Evolutionary conservation across 2,329 filamentous ascomycete genomes (phyloP), one percentile per base, ranked within the genome.

Genomic region (Endothia cerciana): DNA sequence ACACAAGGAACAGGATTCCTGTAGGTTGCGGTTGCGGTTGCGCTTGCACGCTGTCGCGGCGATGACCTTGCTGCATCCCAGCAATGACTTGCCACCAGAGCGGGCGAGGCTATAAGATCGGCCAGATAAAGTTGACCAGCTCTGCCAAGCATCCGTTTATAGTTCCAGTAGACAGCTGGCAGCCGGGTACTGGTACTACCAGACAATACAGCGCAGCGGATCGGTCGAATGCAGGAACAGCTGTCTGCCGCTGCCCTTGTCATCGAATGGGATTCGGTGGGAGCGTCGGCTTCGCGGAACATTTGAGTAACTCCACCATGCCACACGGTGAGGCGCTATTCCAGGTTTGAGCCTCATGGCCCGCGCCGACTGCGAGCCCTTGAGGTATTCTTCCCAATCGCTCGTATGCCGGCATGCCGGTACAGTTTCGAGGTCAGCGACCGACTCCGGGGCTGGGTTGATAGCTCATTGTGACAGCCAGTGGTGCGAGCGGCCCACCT

Each of bases 181-280:
- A 19, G 17, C 28, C 36, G 30, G 51, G 17, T 33, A 13, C 49
- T n/a, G 6, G 51, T 51, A 51, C 47, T 17, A 51, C 25, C 11
- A 25, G 22, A 30, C 22, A 51, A 56, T 6, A 55, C 51, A 11
- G 17, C 3, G 8, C 7, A 57, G 55, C 55, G 33, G 33, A 25
- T 25, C 22, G 28, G 57, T 13, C 43, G 25, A 43, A n/a, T 47
- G 57, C 57, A 60, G 41, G 28, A 45, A 47, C 41, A 55, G 30
- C 25, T 36, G 41, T 19, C 41, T 17, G 10, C 36, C 58, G 13
- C 58, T 41, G 28, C 41, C 38, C 17, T 10, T 28, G 4, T 41
- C 22, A 7, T 41, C 15, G 40, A 22, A 59, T 28, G 56, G n/a
- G 40, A 43, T 25, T 25, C 8, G 19, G 19, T 15, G 13, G 13